Evolutionary conservation across 2,329 filamentous ascomycete genomes (phyloP).

Genomic region (Fusarium coicis): DNA sequence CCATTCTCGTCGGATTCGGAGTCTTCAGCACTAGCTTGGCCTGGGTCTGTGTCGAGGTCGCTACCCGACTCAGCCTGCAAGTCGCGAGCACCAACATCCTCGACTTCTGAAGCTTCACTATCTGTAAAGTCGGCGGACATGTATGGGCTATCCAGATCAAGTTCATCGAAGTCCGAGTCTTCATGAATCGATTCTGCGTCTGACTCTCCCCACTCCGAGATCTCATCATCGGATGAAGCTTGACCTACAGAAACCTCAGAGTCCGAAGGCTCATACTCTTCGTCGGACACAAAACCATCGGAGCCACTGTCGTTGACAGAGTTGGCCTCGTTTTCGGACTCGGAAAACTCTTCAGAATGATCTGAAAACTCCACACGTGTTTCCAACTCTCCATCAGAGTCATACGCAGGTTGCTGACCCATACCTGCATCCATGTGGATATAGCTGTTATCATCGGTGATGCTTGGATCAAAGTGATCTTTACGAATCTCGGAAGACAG

Average conservation of each 20-base stretch:
- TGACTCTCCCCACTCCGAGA: background rate
- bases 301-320: background rate
- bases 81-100: background rate
- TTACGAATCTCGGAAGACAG: background rate
- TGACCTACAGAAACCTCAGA: background rate
- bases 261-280: background rate
- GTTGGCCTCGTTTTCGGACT: background rate
- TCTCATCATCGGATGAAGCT: background rate
- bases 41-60: background rate
- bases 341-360: background rate
- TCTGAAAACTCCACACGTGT: background rate
- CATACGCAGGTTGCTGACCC: background rate
- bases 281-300: background rate
- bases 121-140: background rate
- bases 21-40: background rate
- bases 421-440: background rate
- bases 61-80: background rate
- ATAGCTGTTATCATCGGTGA: background rate
- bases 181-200: background rate
- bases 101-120: background rate
- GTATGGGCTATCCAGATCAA: background rate
- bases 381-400: background rate
- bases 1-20: background rate
- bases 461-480: background rate
- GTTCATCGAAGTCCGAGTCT: background rate